Evolutionary conservation across 2,329 filamentous ascomycete species (phyloP), one percentile per base, ranked within the genome.

Genomic region (Phaeosphaeria sp.): DNA sequence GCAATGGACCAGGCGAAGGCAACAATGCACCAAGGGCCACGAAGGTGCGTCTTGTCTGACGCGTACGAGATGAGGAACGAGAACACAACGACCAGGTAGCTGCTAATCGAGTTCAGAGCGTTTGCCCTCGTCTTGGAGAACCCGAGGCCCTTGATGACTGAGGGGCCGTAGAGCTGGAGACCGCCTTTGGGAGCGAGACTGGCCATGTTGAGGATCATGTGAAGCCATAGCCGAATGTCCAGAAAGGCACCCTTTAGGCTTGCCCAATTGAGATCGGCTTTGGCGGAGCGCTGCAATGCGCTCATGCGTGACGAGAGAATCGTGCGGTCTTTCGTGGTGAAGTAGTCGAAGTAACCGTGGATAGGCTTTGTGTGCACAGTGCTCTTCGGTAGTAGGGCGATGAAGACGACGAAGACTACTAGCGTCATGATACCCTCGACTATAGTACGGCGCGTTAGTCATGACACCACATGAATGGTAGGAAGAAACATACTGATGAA

Each of bases 401-500:
- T 20, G 41, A 43, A 43, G 3, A 43, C 15, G n/a, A 43, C 9
- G 41, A 43, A 43, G 3, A 43, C 20, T 18, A 18, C 41, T 4
- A 43, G 41, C 15, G 41, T 43, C 41, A 43, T 43, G 41, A 43
- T 43, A 21, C 41, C 41, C 41, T 43, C 41, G 20, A 43, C 20
- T 43, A 13, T 7, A 36, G 30, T 11, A 11, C 11, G 30, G 30
- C n/a, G n/a, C n/a, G n/a, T n/a, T n/a, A 36, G 30, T 36, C 30
- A 36, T 6, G 3, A 36, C 9, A 36, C 5, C 11, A 4, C 20
- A 20, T 43, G n/a, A 6, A 13, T 18, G n/a, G 20, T 3, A 20
- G 15, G 41, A 15, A 13, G 41, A 85, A 21, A 88, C 46, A 30
- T 33, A 30, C 23, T 77, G 0, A 86, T 72, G 65, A 87, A 65